Percentiles rank a stretch among this genome's conserved stretches.
phyloP scores from a whole-genome alignment of 371 early-diverging fungal genomes.

The Coemansia sp. region DNA sequence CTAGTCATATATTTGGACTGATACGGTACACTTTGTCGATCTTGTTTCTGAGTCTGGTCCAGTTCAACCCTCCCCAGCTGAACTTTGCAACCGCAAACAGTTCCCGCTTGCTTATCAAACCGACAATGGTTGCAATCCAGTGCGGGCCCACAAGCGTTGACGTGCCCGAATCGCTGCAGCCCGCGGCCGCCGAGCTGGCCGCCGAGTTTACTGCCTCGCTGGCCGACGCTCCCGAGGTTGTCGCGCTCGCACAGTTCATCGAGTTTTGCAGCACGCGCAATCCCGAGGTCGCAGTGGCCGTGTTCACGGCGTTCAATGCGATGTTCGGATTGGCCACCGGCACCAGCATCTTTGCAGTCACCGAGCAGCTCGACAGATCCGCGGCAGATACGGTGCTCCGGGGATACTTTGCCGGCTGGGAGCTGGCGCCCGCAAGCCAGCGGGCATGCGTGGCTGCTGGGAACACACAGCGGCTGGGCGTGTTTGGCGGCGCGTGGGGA shows the following conservation, averaged over 20 bases:
- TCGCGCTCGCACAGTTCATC: constrained; percentile 7
- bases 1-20: neutral
- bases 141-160: neutral
- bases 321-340: neutral
- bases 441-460: neutral
- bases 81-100: no score
- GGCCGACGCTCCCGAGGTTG: neutral
- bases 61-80: neutral
- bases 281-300: neutral
- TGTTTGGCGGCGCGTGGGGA: constrained; percentile 21
- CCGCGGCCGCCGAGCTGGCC: constrained; percentile 1
- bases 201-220: constrained; percentile 6
- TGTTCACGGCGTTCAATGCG: constrained; percentile 2
- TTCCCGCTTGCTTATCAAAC: neutral
- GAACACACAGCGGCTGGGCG: constrained; percentile 4
- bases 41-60: neutral
- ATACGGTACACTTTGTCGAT: neutral
- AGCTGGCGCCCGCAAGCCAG: neutral
- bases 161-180: neutral
- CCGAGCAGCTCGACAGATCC: neutral
- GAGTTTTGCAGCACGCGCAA: constrained; percentile 10
- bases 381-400: neutral
- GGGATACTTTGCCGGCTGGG: neutral
- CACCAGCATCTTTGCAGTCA: neutral
- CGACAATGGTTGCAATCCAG: neutral